Percentiles rank a stretch among this genome's conserved stretches.
phyloP scores from a whole-genome alignment of 345 rosid species.

The Lumnitzera littorea region DNA sequence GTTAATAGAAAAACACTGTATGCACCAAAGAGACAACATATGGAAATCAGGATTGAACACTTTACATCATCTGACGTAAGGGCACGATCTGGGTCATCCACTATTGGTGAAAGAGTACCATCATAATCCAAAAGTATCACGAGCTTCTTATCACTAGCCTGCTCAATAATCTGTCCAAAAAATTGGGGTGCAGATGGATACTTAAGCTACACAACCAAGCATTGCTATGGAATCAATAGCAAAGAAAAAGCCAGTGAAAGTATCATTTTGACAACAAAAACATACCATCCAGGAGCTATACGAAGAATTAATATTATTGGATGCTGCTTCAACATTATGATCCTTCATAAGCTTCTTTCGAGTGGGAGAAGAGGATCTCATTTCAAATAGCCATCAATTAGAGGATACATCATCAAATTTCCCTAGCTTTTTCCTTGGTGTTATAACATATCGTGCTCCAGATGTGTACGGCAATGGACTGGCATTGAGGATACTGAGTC shows the following conservation, averaged over 20 bases:
- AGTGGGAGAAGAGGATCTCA: conserved; percentile 93
- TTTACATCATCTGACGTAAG: conserved; percentile 58
- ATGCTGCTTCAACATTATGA: conserved; percentile 33
- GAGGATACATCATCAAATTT: conserved; percentile 75
- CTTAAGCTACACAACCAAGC: conserved; percentile 22
- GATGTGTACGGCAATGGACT: conserved; percentile 35
- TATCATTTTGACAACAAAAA: no score
- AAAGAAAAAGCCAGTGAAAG: background rate
- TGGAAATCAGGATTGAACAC: no score
- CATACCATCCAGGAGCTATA: conserved; percentile 72
- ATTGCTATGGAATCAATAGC: conserved; percentile 1
- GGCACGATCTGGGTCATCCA: conserved; percentile 53
- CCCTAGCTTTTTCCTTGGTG: conserved; percentile 48
- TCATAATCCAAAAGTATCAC: conserved; percentile 61
- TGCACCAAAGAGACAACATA: no score
- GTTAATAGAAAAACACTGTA: background rate
- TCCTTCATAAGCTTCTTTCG: conserved; percentile 56
- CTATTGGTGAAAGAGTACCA: conserved; percentile 71
- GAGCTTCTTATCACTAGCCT: conserved; percentile 40
- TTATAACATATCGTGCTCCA: conserved; percentile 36
- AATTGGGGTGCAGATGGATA: conserved; percentile 51
- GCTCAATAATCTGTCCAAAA: conserved; percentile 37
- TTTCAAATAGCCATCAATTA: conserved; percentile 85
- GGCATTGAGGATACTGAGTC: conserved; percentile 46
- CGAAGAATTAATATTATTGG: conserved; percentile 52